phyloP scores from a whole-genome alignment of 441 rosid genomes.

The California macrophylla region DNA sequence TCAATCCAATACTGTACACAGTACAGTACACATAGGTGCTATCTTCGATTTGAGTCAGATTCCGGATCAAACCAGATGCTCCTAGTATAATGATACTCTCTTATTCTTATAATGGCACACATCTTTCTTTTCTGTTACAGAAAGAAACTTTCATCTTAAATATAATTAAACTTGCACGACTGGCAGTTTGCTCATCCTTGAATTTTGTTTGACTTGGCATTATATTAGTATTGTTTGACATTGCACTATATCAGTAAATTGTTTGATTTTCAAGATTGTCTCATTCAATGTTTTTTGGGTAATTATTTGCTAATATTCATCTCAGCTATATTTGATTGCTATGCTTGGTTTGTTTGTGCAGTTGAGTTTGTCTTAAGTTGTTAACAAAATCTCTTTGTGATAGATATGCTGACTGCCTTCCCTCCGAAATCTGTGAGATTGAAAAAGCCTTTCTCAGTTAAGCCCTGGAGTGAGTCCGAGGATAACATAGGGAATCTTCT shows the following conservation, averaged over 20 bases:
- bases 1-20: no score
- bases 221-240: not conserved
- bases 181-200: not conserved
- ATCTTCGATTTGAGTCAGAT: not conserved
- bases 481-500: slow-evolving; percentile 72
- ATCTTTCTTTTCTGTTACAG: not conserved
- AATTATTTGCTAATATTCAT: not conserved
- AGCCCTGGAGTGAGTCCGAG: slow-evolving; percentile 76
- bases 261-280: not conserved
- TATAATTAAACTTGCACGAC: not conserved
- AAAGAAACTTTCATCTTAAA: not conserved
- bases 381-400: slow-evolving; percentile 19
- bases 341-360: not conserved
- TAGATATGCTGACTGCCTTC: slow-evolving; percentile 50
- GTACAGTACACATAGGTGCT: no score
- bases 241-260: not conserved
- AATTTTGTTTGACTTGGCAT: not conserved
- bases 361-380: slow-evolving; percentile 2
- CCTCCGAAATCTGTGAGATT: slow-evolving; percentile 54
- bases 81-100: not conserved
- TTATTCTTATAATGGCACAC: not conserved
- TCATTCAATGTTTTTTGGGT: not conserved
- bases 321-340: not conserved
- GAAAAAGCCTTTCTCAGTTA: slow-evolving; percentile 53
- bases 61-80: not conserved